Conservation (phyloP, 441 rosid species). For the Euphorbia neoarborescens region DNA sequence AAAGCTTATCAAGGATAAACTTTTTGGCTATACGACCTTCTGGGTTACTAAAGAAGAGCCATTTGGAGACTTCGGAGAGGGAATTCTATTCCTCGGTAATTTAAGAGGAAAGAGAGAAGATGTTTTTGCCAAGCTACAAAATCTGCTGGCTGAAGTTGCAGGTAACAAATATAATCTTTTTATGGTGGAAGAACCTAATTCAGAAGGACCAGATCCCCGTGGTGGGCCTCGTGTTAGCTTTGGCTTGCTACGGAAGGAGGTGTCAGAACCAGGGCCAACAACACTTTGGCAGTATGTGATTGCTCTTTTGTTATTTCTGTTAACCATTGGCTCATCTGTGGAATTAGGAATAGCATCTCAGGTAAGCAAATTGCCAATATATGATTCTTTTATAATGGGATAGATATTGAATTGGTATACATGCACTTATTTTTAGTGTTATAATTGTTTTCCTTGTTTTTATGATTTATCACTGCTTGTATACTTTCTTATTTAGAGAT, state of each 20-base stretch:
- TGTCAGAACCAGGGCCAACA: constrained; percentile 91
- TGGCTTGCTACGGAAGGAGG: constrained; percentile 86
- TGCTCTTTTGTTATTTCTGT: constrained; percentile 66
- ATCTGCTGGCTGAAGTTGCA: constrained; percentile 48
- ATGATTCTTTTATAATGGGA: not conserved
- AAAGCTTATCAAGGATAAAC: constrained; percentile 66
- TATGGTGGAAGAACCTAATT: constrained; percentile 94
- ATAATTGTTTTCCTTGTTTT: constrained; percentile 11
- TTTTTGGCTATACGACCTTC: constrained; percentile 93
- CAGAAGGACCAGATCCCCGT: constrained; percentile 86
- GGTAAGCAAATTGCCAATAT: constrained; percentile 32
- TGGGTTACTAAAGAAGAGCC: constrained; percentile 99
- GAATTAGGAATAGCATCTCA: constrained; percentile 95
- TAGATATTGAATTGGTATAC: not conserved
- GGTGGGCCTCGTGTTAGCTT: constrained; percentile 98
- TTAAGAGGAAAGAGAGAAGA: constrained; percentile 75
- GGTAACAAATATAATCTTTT: constrained; percentile 78
- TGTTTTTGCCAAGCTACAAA: constrained; percentile 74
- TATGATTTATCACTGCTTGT: not conserved
- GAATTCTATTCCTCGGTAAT: constrained; percentile 83
- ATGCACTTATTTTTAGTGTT: constrained; percentile 8
- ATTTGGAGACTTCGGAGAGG: constrained; percentile 91
- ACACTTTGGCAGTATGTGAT: constrained; percentile 98
- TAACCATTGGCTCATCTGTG: constrained; percentile 84
- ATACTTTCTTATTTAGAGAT: not conserved